These are phyloP conservation scores for Neophaeococcomyces mojaviensis DNA, from an alignment of 2,329 filamentous ascomycete genomes.

Conservation along the genomic window DNA sequence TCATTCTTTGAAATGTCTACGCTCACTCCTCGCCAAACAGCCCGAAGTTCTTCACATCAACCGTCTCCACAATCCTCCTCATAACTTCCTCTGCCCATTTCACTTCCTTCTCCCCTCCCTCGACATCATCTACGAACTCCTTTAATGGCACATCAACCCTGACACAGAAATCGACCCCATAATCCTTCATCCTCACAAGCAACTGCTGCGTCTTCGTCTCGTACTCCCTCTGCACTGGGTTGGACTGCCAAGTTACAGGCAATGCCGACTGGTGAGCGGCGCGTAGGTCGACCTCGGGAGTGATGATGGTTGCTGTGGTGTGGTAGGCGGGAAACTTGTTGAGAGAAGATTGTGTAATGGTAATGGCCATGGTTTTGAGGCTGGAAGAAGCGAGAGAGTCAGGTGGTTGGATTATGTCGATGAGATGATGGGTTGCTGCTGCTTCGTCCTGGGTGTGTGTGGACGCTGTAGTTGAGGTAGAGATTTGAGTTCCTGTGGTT, in stretches of 20 bases:
- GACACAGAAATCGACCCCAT: conserved; percentile 73
- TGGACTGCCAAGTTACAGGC: conserved; percentile 11
- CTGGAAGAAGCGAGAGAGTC: conserved; percentile 12
- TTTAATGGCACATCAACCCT: conserved; percentile 83
- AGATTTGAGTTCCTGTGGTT: conserved; percentile 8
- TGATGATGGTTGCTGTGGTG: conserved; percentile 15
- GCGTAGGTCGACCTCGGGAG: conserved; percentile 9
- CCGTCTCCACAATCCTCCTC: conserved; percentile 56
- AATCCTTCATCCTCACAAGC: conserved; percentile 65
- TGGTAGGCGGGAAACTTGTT: conserved; percentile 16
- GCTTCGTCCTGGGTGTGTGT: conserved; percentile 9
- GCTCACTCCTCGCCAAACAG: conserved; percentile 50
- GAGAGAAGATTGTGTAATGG: conserved; percentile 9
- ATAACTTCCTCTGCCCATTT: conserved; percentile 34
- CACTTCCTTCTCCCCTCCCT: conserved; percentile 61
- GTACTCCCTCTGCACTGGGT: conserved; percentile 25
- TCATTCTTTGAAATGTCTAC: not conserved
- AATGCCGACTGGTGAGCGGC: conserved; percentile 4
- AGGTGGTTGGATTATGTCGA: conserved; percentile 37
- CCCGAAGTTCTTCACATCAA: conserved; percentile 73
- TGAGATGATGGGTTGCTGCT: conserved; percentile 38
- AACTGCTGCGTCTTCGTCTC: conserved; percentile 66
- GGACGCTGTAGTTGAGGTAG: conserved; percentile 18
- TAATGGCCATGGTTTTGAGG: not conserved
- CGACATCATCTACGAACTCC: conserved; percentile 60